A percentile compares a stretch with the other conserved stretches of the same genome.
Conservation (phyloP, 257 asterid genomes). For the Nicotiana sylvestris region DNA sequence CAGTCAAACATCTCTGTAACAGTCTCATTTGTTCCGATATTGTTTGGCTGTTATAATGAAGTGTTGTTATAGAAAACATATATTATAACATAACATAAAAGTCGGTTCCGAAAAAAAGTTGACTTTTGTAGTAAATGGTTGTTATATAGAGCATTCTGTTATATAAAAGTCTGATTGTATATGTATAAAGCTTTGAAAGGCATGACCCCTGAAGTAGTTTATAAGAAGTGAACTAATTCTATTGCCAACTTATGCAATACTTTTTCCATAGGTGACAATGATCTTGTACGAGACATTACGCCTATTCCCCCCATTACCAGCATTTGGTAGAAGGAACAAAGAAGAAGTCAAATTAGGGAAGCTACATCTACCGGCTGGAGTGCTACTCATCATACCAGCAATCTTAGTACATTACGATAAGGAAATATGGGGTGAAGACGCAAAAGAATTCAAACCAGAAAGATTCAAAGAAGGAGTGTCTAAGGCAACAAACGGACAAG, state of each 20-base stretch:
- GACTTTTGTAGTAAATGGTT: too few species aligned
- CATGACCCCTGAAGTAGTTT: too few species aligned
- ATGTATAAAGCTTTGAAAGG: too few species aligned
- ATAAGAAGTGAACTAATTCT: background rate
- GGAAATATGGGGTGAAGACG: constrained; percentile 34
- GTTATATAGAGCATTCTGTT: too few species aligned
- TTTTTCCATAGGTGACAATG: constrained; percentile 27
- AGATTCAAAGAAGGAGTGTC: constrained; percentile 29
- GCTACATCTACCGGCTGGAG: constrained; percentile 16
- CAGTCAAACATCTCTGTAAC: too few species aligned
- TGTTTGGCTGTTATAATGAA: too few species aligned
- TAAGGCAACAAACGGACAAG: constrained; percentile 24
- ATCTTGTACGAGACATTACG: constrained; percentile 29
- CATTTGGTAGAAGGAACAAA: background rate
- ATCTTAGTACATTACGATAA: constrained; percentile 24
- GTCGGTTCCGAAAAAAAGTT: too few species aligned
- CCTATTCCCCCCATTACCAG: constrained; percentile 25
- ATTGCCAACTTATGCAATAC: background rate
- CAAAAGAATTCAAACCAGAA: constrained; percentile 31
- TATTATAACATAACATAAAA: too few species aligned
- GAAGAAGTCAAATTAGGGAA: constrained; percentile 22
- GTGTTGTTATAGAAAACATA: too few species aligned
- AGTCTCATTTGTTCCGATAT: too few species aligned
- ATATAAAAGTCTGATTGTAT: too few species aligned
- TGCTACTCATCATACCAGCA: constrained; percentile 15